Percentiles rank a stretch among this genome's conserved stretches.
Evolutionary conservation across 306 rosid genomes (phyloP).

Genomic region (Hippophae gyantsensis): DNA sequence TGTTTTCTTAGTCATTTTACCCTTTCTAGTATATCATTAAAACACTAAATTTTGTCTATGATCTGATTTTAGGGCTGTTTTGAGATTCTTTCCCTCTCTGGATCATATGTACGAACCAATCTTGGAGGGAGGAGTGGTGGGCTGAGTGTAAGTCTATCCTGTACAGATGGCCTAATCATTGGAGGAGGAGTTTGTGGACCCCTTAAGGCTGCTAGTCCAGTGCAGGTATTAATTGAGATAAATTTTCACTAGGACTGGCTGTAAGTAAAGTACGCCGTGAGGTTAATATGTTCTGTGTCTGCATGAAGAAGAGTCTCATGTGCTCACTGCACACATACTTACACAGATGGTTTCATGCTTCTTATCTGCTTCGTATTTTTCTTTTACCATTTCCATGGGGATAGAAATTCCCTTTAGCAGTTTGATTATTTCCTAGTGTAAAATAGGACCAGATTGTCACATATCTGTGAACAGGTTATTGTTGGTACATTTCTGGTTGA

Average conservation of each 20-base stretch:
- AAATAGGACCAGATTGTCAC: slow-evolving; percentile 3
- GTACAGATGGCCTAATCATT: slow-evolving; percentile 75
- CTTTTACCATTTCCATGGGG: too few species aligned
- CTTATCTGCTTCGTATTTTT: too few species aligned
- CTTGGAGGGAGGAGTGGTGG: slow-evolving; percentile 66
- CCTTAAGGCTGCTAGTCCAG: slow-evolving; percentile 84
- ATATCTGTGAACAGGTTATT: slow-evolving; percentile 46
- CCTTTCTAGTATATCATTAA: slow-evolving; percentile 9
- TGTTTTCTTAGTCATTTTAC: slow-evolving; percentile 7
- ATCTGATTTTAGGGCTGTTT: slow-evolving; percentile 61
- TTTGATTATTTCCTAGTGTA: too few species aligned
- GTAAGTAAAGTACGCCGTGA: too few species aligned
- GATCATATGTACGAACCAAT: slow-evolving; percentile 81
- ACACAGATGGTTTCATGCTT: too few species aligned
- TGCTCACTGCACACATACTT: too few species aligned
- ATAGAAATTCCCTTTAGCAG: too few species aligned
- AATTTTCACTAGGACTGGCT: too few species aligned
- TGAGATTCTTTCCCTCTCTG: slow-evolving; percentile 80
- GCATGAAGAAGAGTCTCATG: too few species aligned
- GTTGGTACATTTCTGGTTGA: slow-evolving; percentile 74
- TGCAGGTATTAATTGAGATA: slow-evolving; percentile 56
- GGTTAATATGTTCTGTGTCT: too few species aligned
- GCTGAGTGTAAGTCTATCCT: slow-evolving; percentile 77
- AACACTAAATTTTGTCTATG: slow-evolving; percentile 19
- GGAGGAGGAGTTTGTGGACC: slow-evolving; percentile 99